Evolutionary conservation across 495 filamentous ascomycete species (phyloP).

Genomic region (Amniculicola lignicola): DNA sequence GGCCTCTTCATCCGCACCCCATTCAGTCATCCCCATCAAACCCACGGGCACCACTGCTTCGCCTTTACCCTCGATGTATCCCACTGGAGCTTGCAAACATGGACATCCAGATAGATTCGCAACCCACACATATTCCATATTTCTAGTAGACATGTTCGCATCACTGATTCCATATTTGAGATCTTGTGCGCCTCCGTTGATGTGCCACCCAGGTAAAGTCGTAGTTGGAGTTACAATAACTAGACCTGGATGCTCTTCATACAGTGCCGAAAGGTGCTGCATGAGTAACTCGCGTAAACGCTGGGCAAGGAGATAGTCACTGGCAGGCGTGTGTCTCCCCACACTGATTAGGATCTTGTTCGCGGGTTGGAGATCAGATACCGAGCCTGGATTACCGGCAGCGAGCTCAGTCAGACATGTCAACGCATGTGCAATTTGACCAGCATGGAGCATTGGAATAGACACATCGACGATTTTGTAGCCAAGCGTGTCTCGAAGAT

Average conservation of each 20-base stretch:
- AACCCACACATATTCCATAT: conserved; percentile 86
- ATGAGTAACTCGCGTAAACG: conserved; percentile 77
- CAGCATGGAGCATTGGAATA: conserved; percentile 70
- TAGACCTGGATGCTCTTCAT: conserved; percentile 66
- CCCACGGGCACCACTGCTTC: conserved; percentile 74
- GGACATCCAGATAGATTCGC: conserved; percentile 83
- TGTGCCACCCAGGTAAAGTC: conserved; percentile 72
- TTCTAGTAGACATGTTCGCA: conserved; percentile 65
- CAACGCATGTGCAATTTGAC: conserved; percentile 73
- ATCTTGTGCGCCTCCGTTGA: conserved; percentile 54
- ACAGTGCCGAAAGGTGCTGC: conserved; percentile 75
- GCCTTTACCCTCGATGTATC: conserved; percentile 59
- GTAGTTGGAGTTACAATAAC: conserved; percentile 77
- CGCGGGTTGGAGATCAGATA: conserved; percentile 58
- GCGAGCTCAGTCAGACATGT: conserved; percentile 62
- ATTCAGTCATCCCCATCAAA: conserved; percentile 83
- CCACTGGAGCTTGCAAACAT: conserved; percentile 72
- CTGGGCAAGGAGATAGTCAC: conserved; percentile 71
- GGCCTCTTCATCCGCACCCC: conserved; percentile 79
- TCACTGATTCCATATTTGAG: conserved; percentile 68
- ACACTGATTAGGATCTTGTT: conserved; percentile 70
- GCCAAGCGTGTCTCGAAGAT: conserved; percentile 56
- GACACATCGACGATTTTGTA: conserved; percentile 71
- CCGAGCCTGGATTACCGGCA: conserved; percentile 26
- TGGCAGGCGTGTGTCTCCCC: conserved; percentile 59